A percentile compares a stretch with the other conserved stretches of the same genome.
Evolutionary conservation across 1,139 yeast species (phyloP).

Genomic region (Candida gigantensis): DNA sequence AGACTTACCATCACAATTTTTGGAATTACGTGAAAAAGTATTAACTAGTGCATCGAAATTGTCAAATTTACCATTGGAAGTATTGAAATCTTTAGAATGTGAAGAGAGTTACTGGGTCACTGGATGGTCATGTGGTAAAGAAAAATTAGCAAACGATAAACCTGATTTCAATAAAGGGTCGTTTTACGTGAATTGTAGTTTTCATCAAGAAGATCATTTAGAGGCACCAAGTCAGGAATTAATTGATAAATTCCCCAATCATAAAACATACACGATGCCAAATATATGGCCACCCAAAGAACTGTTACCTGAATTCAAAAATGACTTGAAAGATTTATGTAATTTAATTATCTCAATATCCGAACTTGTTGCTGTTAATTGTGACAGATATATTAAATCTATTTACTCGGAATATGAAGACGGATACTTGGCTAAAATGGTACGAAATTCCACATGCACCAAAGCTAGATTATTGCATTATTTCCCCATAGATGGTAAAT

Average conservation of each 20-base stretch:
- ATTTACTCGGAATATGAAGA: constrained; percentile 29
- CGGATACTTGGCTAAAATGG: constrained; percentile 47
- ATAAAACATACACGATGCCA: constrained; percentile 47
- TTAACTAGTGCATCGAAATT: constrained; percentile 47
- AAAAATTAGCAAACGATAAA: constrained; percentile 39
- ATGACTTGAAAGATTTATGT: constrained; percentile 40
- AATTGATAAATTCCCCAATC: constrained; percentile 30
- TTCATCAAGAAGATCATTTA: constrained; percentile 41
- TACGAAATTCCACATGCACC: constrained; percentile 52
- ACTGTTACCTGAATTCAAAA: constrained; percentile 29
- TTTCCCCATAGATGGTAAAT: constrained; percentile 30
- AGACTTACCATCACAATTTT: constrained; percentile 42
- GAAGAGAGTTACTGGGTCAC: constrained; percentile 53
- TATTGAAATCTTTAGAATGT: constrained; percentile 42
- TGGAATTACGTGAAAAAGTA: constrained; percentile 42
- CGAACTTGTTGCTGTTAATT: constrained; percentile 50
- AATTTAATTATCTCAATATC: constrained; percentile 54
- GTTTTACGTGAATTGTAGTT: constrained; percentile 61
- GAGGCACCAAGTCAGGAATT: constrained; percentile 48
- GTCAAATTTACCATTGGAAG: constrained; percentile 40
- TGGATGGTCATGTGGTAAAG: constrained; percentile 71
- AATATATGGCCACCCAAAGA: constrained; percentile 55
- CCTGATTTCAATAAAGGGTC: constrained; percentile 62
- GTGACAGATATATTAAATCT: constrained; percentile 47
- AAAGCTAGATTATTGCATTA: constrained; percentile 64